Base-by-base conservation (phyloP, 1,284 basidiomycete genomes). In the Meira nashicola region DNA sequence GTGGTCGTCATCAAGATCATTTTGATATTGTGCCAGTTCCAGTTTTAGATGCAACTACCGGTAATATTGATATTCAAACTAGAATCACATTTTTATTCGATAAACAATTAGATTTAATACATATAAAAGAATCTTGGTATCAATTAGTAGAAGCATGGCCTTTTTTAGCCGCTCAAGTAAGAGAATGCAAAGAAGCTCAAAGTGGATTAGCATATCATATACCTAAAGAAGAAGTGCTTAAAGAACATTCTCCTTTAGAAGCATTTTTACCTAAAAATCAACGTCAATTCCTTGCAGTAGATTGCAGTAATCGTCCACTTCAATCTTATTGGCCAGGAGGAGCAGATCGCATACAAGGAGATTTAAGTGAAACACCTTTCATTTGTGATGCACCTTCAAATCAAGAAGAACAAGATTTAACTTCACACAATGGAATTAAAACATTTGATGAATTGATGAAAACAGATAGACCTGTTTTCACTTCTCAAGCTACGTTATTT, bases 201-300 rank as follows among this genome's bases (percentile, higher is more conserved):
- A 43, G 41, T 43, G 41, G 41, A 15, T 43, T 43, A 21, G 41
- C 15, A 21, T 43, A 43, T 43, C 41, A 43, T n/a, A 43, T 43
- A 43, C 41, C 41, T n/a, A n/a, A 15, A 21, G n/a, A 43, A 21
- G 41, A 43, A 3, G n/a, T 15, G 3, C 19, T 43, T 6, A 21
- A 43, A 43, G 41, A 43, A 21, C 15, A n/a, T 21, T 15, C 15
- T n/a, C 41, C 41, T n/a, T 10, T 43, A 21, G 28, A 33, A 33
- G 28, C 28, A 33, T 33, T 33, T 33, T 33, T 33, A 33, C 28
- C 28, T 4, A 33, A 33, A 8, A 33, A 33, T 33, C 15, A 43
- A 21, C 3, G 41, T 5, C 41, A 43, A 43, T 43, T 43, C 41
- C 19, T n/a, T 43, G 3, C n/a, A 15, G 6, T 43, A 3, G 41